Conservation (phyloP, 441 rosid genomes). For the Pelargonium fulgidum region DNA sequence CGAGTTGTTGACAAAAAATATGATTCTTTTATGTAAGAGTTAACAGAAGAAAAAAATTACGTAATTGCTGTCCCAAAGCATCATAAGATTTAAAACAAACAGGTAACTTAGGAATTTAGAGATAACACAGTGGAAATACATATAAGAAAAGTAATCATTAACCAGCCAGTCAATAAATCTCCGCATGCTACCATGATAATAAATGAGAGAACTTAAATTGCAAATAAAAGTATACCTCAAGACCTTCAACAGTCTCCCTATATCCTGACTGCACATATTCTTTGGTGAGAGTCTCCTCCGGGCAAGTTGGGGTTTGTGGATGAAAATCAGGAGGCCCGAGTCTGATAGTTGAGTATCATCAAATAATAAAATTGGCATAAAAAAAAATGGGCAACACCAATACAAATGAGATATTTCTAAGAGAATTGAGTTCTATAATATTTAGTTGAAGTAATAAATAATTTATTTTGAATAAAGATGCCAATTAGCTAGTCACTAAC, state of each 20-base stretch:
- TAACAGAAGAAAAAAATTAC: background rate
- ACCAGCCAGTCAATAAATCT: constrained; percentile 10
- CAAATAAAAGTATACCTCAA: constrained; percentile 58
- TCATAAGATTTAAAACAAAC: background rate
- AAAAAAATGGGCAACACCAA: no score
- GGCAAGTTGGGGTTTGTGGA: constrained; percentile 79
- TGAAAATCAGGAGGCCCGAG: constrained; percentile 95
- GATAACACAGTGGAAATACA: background rate
- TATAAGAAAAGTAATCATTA: background rate
- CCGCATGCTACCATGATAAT: constrained; percentile 8
- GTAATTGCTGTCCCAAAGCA: background rate
- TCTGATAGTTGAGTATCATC: constrained; percentile 36
- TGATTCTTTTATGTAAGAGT: background rate
- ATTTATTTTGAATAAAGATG: background rate
- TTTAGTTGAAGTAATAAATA: background rate
- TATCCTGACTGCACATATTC: constrained; percentile 82
- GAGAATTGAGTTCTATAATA: background rate
- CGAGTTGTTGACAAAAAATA: background rate
- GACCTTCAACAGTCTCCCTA: constrained; percentile 91
- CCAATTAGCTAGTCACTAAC: background rate
- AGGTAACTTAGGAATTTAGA: background rate
- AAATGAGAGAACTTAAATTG: background rate
- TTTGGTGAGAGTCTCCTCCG: constrained; percentile 83
- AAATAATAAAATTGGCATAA: constrained; percentile 19
- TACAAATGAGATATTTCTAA: background rate